Base-by-base conservation (phyloP, 331 rosid species). In the Malus hybrid region DNA sequence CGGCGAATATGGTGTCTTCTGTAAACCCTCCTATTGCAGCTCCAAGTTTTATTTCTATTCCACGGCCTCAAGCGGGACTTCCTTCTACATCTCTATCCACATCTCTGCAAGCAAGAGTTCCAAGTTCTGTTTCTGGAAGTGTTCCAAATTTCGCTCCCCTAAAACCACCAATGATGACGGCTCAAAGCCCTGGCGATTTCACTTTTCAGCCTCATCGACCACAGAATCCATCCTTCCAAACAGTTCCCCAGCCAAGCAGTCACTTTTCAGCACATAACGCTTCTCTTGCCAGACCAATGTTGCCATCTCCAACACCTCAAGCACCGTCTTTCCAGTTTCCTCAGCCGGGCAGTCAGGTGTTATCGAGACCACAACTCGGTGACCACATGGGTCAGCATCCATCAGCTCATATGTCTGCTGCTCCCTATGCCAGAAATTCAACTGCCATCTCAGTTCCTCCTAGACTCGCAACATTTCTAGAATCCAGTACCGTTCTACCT, bases 131-230 rank as follows among this genome's bases (percentile, higher is more conserved):
- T 66, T 82, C 89, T 64, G 84, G 80, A 64, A 80, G 67, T 67
- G 4, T 83, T 46, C 72, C 82, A 22, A 82, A 80, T 71, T 81
- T 81, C 69, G 63, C 80, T 60, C 71, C 80, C 20, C 63, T 67
- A 63, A 83, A 79, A 74, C 89, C 90, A 54, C 86, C 85, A 2
- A 63, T 22, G 50, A 70, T 59, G 72, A 65, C 64, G 3, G 67
- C 86, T 76, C 84, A 92, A 70, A 85, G 80, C 79, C 82, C 91
- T 13, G 85, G 91, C 22, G 80, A 86, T 84, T 90, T 92, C 76
- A 87, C 90, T 69, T 94, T 92, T 77, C 97, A 81, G 68, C 85
- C 90, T 32, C 92, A 76, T 42, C 69, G 72, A 44, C 93, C 87
- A 2, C 86, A 65, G 44, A 82, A 78, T 80, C 69, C 86, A 81